phyloP scores from a whole-genome alignment of 768 basidiomycete species.

The Xerocomellus intermedius region DNA sequence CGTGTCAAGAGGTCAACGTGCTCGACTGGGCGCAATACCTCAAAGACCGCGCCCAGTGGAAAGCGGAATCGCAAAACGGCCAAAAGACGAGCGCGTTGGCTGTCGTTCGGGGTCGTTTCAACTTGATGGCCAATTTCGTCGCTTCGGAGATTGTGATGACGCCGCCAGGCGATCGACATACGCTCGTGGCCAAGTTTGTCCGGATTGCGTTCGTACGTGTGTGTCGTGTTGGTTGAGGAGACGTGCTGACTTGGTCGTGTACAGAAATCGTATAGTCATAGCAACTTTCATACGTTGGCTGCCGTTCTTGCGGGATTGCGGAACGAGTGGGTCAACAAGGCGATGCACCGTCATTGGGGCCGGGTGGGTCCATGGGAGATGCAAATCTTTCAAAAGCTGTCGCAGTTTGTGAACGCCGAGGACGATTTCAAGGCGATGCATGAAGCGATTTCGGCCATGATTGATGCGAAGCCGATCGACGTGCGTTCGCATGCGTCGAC shows the following conservation, averaged over 20 bases:
- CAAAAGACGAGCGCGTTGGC: slow-evolving; percentile 71
- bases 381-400: slow-evolving; percentile 72
- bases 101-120: slow-evolving; percentile 78
- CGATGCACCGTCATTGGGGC: slow-evolving; percentile 66
- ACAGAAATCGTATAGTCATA: slow-evolving; percentile 78
- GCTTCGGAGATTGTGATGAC: slow-evolving; percentile 80
- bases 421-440: slow-evolving; percentile 79
- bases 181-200: slow-evolving; percentile 76
- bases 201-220: slow-evolving; percentile 77
- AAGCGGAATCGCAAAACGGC: slow-evolving; percentile 54
- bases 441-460: slow-evolving; percentile 57
- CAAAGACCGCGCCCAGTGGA: slow-evolving; percentile 69
- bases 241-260: not conserved
- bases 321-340: slow-evolving; percentile 63
- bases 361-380: slow-evolving; percentile 68
- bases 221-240: not conserved
- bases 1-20: slow-evolving; percentile 59
- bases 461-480: slow-evolving; percentile 63
- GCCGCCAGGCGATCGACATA: slow-evolving; percentile 57
- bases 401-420: slow-evolving; percentile 55
- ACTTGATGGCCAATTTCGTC: slow-evolving; percentile 78
- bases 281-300: slow-evolving; percentile 75
- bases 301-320: slow-evolving; percentile 79
- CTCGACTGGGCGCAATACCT: slow-evolving; percentile 84
- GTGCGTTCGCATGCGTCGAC: slow-evolving; percentile 53